A percentile compares a stretch with the other conserved stretches of the same genome.
Conservation (phyloP, 805 yeast genomes). For the Kazachstania psychrophila region DNA sequence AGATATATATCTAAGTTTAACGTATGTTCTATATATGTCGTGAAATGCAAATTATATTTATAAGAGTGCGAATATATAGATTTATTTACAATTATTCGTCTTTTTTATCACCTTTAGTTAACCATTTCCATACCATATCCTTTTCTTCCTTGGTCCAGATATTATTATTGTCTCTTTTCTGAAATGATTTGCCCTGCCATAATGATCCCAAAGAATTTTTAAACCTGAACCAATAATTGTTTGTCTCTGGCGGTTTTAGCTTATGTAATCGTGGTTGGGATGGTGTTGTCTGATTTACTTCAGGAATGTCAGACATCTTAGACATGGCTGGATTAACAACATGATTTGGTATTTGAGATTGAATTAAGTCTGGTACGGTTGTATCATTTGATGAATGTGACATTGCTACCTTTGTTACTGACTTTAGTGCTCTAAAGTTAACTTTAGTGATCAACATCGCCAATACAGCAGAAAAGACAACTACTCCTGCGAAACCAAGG, state of each 20-base stretch:
- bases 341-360: no score
- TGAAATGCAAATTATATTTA: no score
- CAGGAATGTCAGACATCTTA: background rate
- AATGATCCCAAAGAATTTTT: conserved; percentile 9
- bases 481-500: conserved; percentile 53
- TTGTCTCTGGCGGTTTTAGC: no score
- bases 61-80: no score
- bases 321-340: background rate
- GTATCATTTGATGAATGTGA: conserved; percentile 16
- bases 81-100: conserved; percentile 3
- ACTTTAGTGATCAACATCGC: conserved; percentile 47
- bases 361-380: no score
- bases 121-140: conserved; percentile 49
- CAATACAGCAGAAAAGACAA: conserved; percentile 41
- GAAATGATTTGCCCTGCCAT: conserved; percentile 18
- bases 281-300: no score
- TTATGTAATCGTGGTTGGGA: no score
- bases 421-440: conserved; percentile 47
- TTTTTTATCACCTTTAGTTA: conserved; percentile 37
- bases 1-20: no score
- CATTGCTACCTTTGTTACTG: conserved; percentile 62
- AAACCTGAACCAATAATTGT: conserved; percentile 14
- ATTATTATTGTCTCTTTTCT: background rate
- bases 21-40: no score
- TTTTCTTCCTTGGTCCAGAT: conserved; percentile 28